Conservation (phyloP, 805 yeast species). For the Wickerhamiella cacticola region DNA sequence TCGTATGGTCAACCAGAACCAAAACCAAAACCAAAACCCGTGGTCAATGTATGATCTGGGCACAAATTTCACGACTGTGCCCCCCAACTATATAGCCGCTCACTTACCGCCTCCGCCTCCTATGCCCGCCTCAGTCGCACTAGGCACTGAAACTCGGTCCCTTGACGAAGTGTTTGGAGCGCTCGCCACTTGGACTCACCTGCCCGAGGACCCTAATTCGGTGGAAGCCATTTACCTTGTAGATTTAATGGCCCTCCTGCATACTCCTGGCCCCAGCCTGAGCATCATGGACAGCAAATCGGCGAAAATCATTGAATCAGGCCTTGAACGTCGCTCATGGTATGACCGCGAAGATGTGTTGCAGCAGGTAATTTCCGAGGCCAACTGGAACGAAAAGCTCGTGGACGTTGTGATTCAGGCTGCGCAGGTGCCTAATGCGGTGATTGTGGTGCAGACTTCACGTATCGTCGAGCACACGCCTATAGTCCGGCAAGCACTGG, state of each 20-base stretch:
- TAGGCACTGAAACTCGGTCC: no score
- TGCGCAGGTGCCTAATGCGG: not conserved
- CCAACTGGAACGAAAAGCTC: conserved; percentile 17
- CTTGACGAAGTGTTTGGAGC: conserved; percentile 10
- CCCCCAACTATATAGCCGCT: no score
- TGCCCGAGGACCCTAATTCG: not conserved
- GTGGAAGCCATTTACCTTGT: not conserved
- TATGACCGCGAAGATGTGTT: conserved; percentile 1
- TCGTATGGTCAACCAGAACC: no score
- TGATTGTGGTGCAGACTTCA: conserved; percentile 19
- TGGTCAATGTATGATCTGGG: no score
- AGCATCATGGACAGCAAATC: conserved; percentile 11
- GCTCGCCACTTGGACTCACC: conserved; percentile 4
- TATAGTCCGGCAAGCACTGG: conserved; percentile 14
- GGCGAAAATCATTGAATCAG: not conserved
- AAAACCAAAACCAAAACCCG: no score
- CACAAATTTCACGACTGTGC: no score
- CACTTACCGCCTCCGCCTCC: no score
- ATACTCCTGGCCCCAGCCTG: conserved; percentile 15
- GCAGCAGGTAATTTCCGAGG: not conserved
- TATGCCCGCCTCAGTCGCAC: no score
- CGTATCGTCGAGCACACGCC: conserved; percentile 12
- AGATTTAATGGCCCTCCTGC: conserved; percentile 15
- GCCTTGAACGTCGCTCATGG: not conserved
- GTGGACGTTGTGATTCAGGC: conserved; percentile 16